Conservation (phyloP, 148 eudicot species). For the Silene uniflora region DNA sequence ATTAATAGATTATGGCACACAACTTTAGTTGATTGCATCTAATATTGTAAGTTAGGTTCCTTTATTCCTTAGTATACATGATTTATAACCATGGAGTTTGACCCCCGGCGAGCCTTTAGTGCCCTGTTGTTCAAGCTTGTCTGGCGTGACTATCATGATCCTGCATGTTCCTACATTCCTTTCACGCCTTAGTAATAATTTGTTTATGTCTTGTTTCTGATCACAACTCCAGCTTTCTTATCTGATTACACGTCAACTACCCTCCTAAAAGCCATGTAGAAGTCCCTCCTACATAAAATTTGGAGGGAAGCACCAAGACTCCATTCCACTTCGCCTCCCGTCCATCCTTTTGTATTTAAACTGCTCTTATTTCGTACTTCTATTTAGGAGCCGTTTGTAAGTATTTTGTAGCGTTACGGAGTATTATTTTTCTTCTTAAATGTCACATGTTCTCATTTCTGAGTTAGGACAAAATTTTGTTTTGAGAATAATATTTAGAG, state of each 20-base stretch:
- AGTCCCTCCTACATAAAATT: too few species aligned
- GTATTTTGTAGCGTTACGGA: not conserved
- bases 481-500: not conserved
- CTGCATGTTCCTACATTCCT: not conserved
- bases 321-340: too few species aligned
- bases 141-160: not conserved
- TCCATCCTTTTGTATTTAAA: too few species aligned
- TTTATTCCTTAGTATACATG: not conserved
- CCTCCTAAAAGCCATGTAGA: too few species aligned
- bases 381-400: too few species aligned
- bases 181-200: not conserved
- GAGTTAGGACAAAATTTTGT: not conserved
- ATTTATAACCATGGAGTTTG: not conserved
- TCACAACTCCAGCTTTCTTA: not conserved
- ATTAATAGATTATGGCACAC: constrained; percentile 7
- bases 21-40: constrained; percentile 9
- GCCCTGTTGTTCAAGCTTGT: not conserved
- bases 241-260: not conserved
- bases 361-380: too few species aligned
- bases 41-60: not conserved
- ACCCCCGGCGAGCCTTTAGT: not conserved
- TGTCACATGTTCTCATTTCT: not conserved
- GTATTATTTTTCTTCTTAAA: not conserved
- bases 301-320: too few species aligned
- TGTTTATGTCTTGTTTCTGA: not conserved